Evolutionary conservation across 2,329 filamentous ascomycete genomes (phyloP), one percentile per base, ranked within the genome.

Genomic region (Monilinia polystroma): DNA sequence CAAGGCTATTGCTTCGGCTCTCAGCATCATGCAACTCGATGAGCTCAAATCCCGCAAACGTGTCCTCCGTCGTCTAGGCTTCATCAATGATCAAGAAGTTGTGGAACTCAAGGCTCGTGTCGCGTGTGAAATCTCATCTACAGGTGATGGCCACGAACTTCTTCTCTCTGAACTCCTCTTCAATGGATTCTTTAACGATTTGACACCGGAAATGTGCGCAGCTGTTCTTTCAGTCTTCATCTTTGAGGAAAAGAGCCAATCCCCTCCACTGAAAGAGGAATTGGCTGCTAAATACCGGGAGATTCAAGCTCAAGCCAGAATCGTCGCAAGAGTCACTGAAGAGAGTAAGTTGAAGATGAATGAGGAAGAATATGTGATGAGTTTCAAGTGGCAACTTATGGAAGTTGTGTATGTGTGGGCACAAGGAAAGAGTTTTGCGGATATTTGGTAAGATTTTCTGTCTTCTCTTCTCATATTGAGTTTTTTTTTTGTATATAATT

Each of bases 31-130:
- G 67, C 94, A 99, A 78, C 84, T 98, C 70, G 95, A 99, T 73
- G 95, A 99, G 79, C 85, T 99, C 69, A 98, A 98, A 81, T 93
- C 91, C 70, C 90, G 95, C 69, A 99, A 97, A 82, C 90, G 95
- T 72, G 95, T 99, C 5, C 85, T 99, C 41, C 92, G 96, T 57
- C 92, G 95, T 64, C 86, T 99, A 14, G 92, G 91, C 5, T 99
- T 99, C 80, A 96, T 97, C 79, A 96, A 97, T 77, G 95, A 98
- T 68, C 86, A 88, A 63, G 95, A 98, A 77, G 93, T 99, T 1
- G 93, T 99, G 11, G 91, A 98, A 80, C 86, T 98, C 75, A 99
- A 99, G 81, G 95, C 94, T 14, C 91, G 96, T 66, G 96, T 98
- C 3, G 95, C 95, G 2, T 99, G 95, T 79, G 94, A 99, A 80